Evolutionary conservation across 306 rosid genomes (phyloP).

Genomic region (Vigna radiata): DNA sequence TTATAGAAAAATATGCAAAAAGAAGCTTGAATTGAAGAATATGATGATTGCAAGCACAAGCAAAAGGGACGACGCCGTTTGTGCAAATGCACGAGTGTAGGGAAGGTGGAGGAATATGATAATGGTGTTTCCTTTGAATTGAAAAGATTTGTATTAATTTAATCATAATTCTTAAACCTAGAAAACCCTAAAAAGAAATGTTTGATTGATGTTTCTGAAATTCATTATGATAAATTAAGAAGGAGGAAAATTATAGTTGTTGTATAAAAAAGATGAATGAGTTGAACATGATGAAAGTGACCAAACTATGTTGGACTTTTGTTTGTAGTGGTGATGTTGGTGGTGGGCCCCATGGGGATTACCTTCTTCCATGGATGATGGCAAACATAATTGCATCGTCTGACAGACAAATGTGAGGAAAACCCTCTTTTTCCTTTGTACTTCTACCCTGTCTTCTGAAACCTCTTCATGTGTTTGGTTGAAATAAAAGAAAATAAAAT

Average conservation of each 20-base stretch:
- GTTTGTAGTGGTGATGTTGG: neutral
- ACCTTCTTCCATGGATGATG: neutral
- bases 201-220: neutral
- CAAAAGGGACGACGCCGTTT: neutral
- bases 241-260: neutral
- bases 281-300: constrained; percentile 32
- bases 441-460: too few relatives aligned
- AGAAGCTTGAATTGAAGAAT: too few relatives aligned
- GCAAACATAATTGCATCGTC: neutral
- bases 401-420: neutral
- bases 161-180: neutral
- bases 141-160: neutral
- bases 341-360: neutral
- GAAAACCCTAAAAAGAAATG: neutral
- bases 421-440: neutral
- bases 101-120: neutral
- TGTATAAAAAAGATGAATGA: neutral
- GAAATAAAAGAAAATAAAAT: too few relatives aligned
- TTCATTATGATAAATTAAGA: neutral
- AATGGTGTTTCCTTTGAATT: neutral
- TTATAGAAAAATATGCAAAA: too few relatives aligned
- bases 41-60: too few relatives aligned
- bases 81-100: neutral
- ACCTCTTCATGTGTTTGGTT: too few relatives aligned
- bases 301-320: constrained; percentile 28